These are phyloP conservation scores for Populus davidiana DNA, from an alignment of 345 rosid species.

Conservation along the genomic window DNA sequence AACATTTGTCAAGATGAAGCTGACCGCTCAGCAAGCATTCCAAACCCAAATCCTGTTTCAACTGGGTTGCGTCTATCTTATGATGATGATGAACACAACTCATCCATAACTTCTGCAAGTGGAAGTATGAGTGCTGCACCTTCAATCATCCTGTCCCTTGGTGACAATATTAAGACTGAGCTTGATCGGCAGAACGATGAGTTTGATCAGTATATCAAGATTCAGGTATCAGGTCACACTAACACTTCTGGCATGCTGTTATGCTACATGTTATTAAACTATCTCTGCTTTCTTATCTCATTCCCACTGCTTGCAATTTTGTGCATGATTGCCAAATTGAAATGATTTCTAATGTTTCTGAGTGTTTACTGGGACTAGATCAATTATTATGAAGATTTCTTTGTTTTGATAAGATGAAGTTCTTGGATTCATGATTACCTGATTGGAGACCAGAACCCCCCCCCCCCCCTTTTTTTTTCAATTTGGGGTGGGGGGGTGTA, in stretches of 20 bases:
- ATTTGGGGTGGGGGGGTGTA: too few relatives aligned
- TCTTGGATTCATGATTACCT: too few relatives aligned
- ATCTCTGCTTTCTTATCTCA: too few relatives aligned
- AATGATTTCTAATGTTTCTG: too few relatives aligned
- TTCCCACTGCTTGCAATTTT: too few relatives aligned
- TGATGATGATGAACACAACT: constrained; percentile 77
- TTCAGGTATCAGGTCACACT: constrained; percentile 45
- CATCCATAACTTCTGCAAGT: constrained; percentile 70
- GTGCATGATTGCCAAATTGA: too few relatives aligned
- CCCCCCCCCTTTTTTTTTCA: background rate
- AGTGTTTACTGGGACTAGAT: too few relatives aligned
- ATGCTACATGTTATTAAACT: too few relatives aligned
- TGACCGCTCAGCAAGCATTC: constrained; percentile 45
- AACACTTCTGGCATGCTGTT: background rate
- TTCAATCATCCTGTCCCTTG: constrained; percentile 54
- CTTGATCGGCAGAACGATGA: constrained; percentile 71
- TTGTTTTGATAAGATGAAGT: too few relatives aligned
- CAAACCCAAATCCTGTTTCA: constrained; percentile 59
- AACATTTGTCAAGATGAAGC: constrained; percentile 52
- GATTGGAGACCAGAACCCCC: too few relatives aligned
- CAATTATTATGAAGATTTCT: too few relatives aligned
- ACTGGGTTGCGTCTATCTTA: constrained; percentile 80
- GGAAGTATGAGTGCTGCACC: constrained; percentile 59
- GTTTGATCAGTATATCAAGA: constrained; percentile 58
- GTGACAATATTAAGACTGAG: constrained; percentile 51